Evolutionary conservation across 345 rosid species (phyloP), one percentile per base, ranked within the genome.

Genomic region (Bruguiera parviflora): DNA sequence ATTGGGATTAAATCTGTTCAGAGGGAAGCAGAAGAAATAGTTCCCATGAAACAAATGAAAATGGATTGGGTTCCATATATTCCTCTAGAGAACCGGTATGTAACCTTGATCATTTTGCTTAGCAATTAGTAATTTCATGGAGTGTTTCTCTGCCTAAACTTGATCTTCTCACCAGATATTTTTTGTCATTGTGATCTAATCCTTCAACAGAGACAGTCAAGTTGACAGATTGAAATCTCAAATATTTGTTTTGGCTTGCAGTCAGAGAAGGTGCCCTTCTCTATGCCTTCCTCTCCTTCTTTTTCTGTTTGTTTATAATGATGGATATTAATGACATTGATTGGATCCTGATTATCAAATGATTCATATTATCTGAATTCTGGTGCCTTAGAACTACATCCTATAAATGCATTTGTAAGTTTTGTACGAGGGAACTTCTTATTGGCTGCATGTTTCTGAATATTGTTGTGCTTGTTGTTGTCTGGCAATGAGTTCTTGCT

Each of bases 1-100:
- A 92, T 96, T 69, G 99, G 96, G 58, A 89, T 96, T 68, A 96
- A 87, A 64, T 96, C 98, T 8, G 97, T 96, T 84, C 99, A 96
- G 77, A 90, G 92, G 79, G 99, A 89, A 80, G 75, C 72, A 35
- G 99, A 96, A 83, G 98, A 92, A 79, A 92, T 92, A 78, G 70
- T 96, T 82, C 98, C 98, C n/a, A 92, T 96, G 99, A 96, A 85
- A 70, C 82, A 88, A 71, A 96, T 96, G 99, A 90, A 96, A 83
- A 96, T 96, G 99, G 97, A 84, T 67, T 92, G 99, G 99, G 83
- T 87, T 73, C 99, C 99, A 6, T 96, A 96, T 75, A 81, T 96
- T 73, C 97, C 99, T 33, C 46, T 88, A 68, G 92, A 89, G 67
- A 81, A 92, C 28, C 89, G 99, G 99, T 90, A 81, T 43, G n/a